phyloP scores from a whole-genome alignment of 306 rosid genomes.

The Biancaea sappan region DNA sequence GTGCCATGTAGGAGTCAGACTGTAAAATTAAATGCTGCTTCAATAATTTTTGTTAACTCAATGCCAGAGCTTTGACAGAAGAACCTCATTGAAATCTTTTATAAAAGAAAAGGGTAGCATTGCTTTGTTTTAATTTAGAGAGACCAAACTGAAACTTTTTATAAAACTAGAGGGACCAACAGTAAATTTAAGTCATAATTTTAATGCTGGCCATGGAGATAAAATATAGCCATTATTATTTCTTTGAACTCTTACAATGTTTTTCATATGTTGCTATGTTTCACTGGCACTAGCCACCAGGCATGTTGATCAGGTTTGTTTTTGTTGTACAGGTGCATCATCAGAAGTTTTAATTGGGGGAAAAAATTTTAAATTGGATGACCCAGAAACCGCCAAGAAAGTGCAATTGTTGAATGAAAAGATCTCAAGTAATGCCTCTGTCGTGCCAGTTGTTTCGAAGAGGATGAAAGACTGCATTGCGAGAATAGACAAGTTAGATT shows the following conservation, averaged over 20 bases:
- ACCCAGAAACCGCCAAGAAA: slow-evolving; percentile 58
- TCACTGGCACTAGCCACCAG: slow-evolving; percentile 6
- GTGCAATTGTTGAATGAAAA: slow-evolving; percentile 64
- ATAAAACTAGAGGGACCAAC: too few species aligned
- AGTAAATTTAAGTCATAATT: too few species aligned
- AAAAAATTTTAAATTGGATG: slow-evolving; percentile 31
- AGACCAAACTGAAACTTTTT: too few species aligned
- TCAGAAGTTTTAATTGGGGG: slow-evolving; percentile 41
- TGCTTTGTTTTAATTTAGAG: too few species aligned
- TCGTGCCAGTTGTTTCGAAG: slow-evolving; percentile 65
- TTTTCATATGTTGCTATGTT: background rate
- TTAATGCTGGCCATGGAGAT: background rate
- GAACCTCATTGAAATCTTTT: too few species aligned
- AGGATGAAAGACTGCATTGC: slow-evolving; percentile 77
- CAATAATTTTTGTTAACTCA: too few species aligned
- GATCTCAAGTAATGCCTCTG: slow-evolving; percentile 58
- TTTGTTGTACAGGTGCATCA: slow-evolving; percentile 40
- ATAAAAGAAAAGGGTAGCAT: too few species aligned
- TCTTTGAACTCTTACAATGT: slow-evolving; percentile 11
- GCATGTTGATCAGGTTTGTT: slow-evolving; percentile 4
- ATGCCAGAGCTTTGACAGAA: too few species aligned
- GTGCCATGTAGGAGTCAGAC: too few species aligned
- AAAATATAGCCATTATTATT: background rate
- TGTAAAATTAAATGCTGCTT: too few species aligned
- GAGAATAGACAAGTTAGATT: slow-evolving; percentile 65